A percentile compares a stretch with the other conserved stretches of the same genome.
Evolutionary conservation across 208 protist genomes (phyloP).

Genomic region (Crithidia brevicula): DNA sequence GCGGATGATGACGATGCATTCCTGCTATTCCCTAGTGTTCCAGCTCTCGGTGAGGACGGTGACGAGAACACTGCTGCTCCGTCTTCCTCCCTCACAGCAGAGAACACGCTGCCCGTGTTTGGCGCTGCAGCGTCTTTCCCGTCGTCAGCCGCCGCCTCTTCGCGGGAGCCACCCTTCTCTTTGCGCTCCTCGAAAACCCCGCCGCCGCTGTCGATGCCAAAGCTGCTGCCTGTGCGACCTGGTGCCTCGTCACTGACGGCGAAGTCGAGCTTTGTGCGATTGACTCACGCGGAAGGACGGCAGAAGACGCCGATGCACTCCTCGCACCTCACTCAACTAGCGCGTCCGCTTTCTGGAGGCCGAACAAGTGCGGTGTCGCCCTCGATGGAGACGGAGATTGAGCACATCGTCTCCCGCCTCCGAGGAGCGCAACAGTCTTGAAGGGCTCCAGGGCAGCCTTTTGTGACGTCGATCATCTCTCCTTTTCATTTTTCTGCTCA

Average conservation of each 20-base stretch:
- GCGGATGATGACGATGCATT: not conserved
- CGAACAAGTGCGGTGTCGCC: not conserved
- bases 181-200: too few species aligned
- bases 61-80: not conserved
- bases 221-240: not conserved
- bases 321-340: not conserved
- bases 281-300: not conserved
- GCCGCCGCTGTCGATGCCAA: not conserved
- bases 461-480: too few species aligned
- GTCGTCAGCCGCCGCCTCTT: too few species aligned
- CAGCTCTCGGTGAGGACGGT: not conserved
- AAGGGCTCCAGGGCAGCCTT: not conserved
- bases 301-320: not conserved
- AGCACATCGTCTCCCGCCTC: constrained; percentile 11
- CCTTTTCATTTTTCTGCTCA: too few species aligned
- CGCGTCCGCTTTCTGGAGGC: not conserved
- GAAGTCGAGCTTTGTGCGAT: not conserved
- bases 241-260: not conserved
- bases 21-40: not conserved
- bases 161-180: too few species aligned
- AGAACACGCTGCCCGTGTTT: constrained; percentile 1
- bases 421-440: not conserved
- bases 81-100: not conserved
- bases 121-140: too few species aligned
- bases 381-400: constrained; percentile 7